Conservation (phyloP, 2,329 filamentous ascomycete species). For the Geosmithia putterillii region DNA sequence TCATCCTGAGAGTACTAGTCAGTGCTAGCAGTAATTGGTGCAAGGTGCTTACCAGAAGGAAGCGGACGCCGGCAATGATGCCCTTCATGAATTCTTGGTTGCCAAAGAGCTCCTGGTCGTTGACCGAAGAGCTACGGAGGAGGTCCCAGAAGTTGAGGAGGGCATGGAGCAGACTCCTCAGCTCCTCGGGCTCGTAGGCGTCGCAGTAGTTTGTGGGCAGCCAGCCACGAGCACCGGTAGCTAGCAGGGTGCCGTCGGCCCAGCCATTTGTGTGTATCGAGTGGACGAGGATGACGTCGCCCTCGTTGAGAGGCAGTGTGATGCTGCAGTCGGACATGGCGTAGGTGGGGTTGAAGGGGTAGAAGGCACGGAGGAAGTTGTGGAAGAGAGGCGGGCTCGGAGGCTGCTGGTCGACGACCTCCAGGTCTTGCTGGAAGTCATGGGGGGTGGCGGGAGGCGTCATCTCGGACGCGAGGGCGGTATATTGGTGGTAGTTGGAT, state of each 20-base stretch:
- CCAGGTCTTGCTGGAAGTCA: slow-evolving; percentile 51
- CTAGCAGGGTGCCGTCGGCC: slow-evolving; percentile 87
- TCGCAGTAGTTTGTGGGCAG: slow-evolving; percentile 98
- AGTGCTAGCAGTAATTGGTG: too few species aligned
- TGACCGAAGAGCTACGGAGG: slow-evolving; percentile 63
- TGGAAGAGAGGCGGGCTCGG: slow-evolving; percentile 59
- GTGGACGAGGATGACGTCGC: slow-evolving; percentile 87
- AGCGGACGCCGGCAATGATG: slow-evolving; percentile 85
- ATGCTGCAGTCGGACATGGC: slow-evolving; percentile 74
- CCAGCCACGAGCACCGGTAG: slow-evolving; percentile 83
- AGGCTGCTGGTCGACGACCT: slow-evolving; percentile 16
- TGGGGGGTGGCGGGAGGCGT: slow-evolving; percentile 63
- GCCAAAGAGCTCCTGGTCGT: slow-evolving; percentile 66
- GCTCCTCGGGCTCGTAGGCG: slow-evolving; percentile 78
- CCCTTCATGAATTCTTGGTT: slow-evolving; percentile 92
- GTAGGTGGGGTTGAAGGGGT: slow-evolving; percentile 75
- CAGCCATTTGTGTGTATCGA: slow-evolving; percentile 97
- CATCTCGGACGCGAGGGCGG: slow-evolving; percentile 38
- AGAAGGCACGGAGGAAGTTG: slow-evolving; percentile 90
- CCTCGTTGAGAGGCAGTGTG: slow-evolving; percentile 77
- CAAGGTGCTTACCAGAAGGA: too few species aligned
- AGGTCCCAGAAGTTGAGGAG: slow-evolving; percentile 89
- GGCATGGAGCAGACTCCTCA: slow-evolving; percentile 74
- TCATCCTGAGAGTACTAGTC: neutral
- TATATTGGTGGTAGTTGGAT: slow-evolving; percentile 22